phyloP scores from a whole-genome alignment of 2,329 filamentous ascomycete genomes.

The Decorospora gaudefroyi region DNA sequence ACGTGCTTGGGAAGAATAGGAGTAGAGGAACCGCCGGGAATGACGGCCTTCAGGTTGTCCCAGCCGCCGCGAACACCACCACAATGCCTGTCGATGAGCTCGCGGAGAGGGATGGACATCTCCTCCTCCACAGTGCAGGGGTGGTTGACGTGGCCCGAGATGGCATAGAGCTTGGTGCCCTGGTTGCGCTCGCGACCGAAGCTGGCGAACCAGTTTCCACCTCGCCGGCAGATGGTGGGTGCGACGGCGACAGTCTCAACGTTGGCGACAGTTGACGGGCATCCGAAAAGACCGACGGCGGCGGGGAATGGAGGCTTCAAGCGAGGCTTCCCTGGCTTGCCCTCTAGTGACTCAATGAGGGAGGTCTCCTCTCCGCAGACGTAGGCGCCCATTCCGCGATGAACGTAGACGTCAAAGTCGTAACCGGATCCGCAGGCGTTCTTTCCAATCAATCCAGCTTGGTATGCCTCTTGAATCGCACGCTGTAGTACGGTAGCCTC shows the following conservation, averaged over 20 bases:
- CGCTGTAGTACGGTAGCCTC: slow-evolving; percentile 91
- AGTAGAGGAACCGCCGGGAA: slow-evolving; percentile 94
- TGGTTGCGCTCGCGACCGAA: slow-evolving; percentile 96
- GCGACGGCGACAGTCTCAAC: slow-evolving; percentile 96
- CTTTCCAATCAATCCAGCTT: slow-evolving; percentile 93
- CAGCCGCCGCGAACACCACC: slow-evolving; percentile 94
- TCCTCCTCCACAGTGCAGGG: slow-evolving; percentile 98
- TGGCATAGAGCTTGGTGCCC: slow-evolving; percentile 97
- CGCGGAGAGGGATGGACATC: slow-evolving; percentile 95
- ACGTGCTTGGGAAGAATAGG: slow-evolving; percentile 88
- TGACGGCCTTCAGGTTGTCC: slow-evolving; percentile 95
- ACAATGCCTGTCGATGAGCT: slow-evolving; percentile 98
- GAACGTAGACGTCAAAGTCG: slow-evolving; percentile 95
- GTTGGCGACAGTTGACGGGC: slow-evolving; percentile 96
- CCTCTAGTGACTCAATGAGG: slow-evolving; percentile 95
- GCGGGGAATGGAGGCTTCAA: slow-evolving; percentile 98
- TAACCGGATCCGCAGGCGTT: slow-evolving; percentile 97
- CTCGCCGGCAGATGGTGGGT: slow-evolving; percentile 92
- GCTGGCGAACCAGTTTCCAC: slow-evolving; percentile 86
- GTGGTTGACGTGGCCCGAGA: slow-evolving; percentile 98
- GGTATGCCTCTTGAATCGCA: slow-evolving; percentile 97
- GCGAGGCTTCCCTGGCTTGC: slow-evolving; percentile 97
- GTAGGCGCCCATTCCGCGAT: slow-evolving; percentile 96
- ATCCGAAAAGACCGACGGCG: slow-evolving; percentile 95
- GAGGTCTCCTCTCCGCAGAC: slow-evolving; percentile 98